Percentiles rank a stretch among this genome's conserved stretches.
Conservation (phyloP, 73 alveolate genomes). For the Paramecium octaurelia region DNA sequence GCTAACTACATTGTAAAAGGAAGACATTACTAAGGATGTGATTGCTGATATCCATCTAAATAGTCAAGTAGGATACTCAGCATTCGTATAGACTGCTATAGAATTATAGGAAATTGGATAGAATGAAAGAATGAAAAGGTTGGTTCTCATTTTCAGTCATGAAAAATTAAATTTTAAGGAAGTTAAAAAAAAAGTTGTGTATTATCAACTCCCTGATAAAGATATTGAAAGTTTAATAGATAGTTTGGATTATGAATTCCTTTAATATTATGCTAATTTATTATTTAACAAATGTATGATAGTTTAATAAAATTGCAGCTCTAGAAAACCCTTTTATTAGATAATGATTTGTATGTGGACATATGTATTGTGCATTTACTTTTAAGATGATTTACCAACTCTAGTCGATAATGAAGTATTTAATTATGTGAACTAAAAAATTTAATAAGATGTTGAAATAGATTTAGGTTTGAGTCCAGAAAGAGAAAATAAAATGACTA, state of each 20-base stretch:
- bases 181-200: neutral
- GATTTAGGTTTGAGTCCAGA: neutral
- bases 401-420: neutral
- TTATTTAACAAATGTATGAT: constrained; percentile 5
- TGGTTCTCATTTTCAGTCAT: neutral
- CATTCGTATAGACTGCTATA: constrained; percentile 4
- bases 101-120: neutral
- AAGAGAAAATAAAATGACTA: neutral
- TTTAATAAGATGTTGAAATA: neutral
- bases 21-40: neutral
- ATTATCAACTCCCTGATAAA: neutral
- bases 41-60: neutral
- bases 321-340: constrained; percentile 42
- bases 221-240: neutral
- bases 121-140: neutral
- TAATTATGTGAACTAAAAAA: neutral
- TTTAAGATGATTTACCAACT: neutral
- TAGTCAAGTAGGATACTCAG: neutral
- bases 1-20: neutral
- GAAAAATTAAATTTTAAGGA: neutral
- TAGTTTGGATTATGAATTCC: neutral
- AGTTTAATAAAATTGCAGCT: constrained; percentile 32
- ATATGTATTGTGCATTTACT: neutral
- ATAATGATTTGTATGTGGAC: constrained; percentile 19
- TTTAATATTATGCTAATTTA: constrained; percentile 18